Base-by-base conservation (phyloP, 2,329 filamentous ascomycete genomes). In the Diaporthe citrichinensis region DNA sequence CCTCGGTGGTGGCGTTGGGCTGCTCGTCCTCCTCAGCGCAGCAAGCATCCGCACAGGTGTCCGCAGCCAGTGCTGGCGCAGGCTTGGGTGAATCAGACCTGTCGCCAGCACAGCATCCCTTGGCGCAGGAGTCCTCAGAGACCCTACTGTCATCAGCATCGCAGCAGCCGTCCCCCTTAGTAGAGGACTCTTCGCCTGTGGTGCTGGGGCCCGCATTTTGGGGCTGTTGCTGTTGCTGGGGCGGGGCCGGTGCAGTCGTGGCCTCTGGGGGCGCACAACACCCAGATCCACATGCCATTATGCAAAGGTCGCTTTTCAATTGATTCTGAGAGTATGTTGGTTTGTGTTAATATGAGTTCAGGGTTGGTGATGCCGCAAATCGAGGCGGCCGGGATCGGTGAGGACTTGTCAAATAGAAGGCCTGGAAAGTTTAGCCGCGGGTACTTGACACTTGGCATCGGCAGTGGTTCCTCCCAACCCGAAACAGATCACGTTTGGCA, bases 381-480 rank as follows among this genome's bases (percentile, higher is more conserved):
- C 34, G 34, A 53, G 41, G 28, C 61, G 41, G 41, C 39, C 10
- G n/a, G 7, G n/a, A 17, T 69, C 65, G 65, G 31, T 41, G 31
- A 20, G 62, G 31, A 17, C 15, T 6, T 10, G 46, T 68, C 9
- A 28, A 51, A n/a, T 51, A 39, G 14, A 39, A 36, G n/a, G n/a
- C 34, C 25, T n/a, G 61, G 61, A 49, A 69, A 55, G 2, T 69
- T 55, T 69, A 69, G 65, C 65, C 46, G 65, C 65, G 65, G 65
- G 46, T 69, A 69, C 12, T 3, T 41, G 31, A 25, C 20, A 36
- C 62, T 68, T 68, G 62, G 62, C 62, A 68, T 51, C 62, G 28
- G 62, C 34, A 68, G 28, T 6, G 4, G 58, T 41, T 39, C 10
- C 10, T 2, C 44, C 25, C 23, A 68, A 36, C 31, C 31, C 31